These are phyloP conservation scores for Penicillium hesseltinei DNA, from an alignment of 2,329 filamentous ascomycete genomes.

Conservation along the genomic window DNA sequence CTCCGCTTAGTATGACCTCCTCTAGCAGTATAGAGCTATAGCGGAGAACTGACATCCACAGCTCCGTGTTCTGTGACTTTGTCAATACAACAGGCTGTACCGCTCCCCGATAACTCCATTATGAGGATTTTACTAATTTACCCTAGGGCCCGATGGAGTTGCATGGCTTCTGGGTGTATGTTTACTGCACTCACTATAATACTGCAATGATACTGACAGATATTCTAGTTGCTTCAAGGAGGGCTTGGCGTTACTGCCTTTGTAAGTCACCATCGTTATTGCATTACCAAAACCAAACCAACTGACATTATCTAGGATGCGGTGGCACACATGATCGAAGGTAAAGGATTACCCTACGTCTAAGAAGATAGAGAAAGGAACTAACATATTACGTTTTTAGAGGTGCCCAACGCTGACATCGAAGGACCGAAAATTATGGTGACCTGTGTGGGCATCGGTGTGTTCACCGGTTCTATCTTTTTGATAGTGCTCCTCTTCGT, in stretches of 20 bases:
- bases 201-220: slow-evolving; percentile 9
- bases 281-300: background rate
- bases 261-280: slow-evolving; percentile 29
- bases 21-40: too few relatives aligned
- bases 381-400: slow-evolving; percentile 14
- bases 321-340: slow-evolving; percentile 52
- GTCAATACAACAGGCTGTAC: slow-evolving; percentile 64
- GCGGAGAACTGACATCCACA: slow-evolving; percentile 10
- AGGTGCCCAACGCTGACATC: slow-evolving; percentile 44
- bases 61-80: slow-evolving; percentile 60
- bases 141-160: slow-evolving; percentile 58
- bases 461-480: slow-evolving; percentile 62
- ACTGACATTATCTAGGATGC: slow-evolving; percentile 29
- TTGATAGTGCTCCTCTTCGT: slow-evolving; percentile 63
- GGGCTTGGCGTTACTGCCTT: slow-evolving; percentile 54
- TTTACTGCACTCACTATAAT: background rate
- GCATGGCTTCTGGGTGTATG: slow-evolving; percentile 43
- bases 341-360: background rate
- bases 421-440: slow-evolving; percentile 66
- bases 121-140: slow-evolving; percentile 9
- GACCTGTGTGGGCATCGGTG: slow-evolving; percentile 61
- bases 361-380: background rate
- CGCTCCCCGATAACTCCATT: background rate
- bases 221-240: slow-evolving; percentile 44
- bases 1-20: slow-evolving; percentile 51